Evolutionary conservation across 352 stramenopile genomes (phyloP).

Genomic region (Thalassiosira exigua): DNA sequence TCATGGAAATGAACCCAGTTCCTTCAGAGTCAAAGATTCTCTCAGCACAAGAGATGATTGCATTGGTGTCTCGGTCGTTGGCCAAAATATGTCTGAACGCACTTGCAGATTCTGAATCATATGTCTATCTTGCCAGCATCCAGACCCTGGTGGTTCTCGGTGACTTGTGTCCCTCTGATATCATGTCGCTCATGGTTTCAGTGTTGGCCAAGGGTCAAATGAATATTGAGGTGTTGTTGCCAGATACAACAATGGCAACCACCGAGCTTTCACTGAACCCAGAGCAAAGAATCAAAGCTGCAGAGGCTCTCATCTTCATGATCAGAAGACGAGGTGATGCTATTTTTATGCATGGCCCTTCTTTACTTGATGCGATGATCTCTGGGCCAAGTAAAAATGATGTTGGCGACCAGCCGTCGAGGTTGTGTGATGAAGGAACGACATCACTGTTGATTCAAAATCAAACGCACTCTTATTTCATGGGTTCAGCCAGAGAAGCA

Average conservation of each 20-base stretch:
- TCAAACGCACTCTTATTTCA: conserved; percentile 72
- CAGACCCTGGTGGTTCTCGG: conserved; percentile 77
- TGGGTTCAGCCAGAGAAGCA: conserved; percentile 27
- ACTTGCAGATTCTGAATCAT: conserved; percentile 82
- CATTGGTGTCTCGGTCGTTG: conserved; percentile 44
- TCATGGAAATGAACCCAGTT: conserved; percentile 35
- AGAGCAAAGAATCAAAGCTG: conserved; percentile 80
- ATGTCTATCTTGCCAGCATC: conserved; percentile 83
- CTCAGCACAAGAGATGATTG: conserved; percentile 26
- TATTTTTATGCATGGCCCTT: conserved; percentile 64
- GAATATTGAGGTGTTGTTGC: conserved; percentile 15
- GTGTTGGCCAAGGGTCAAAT: conserved; percentile 59
- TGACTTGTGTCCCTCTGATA: conserved; percentile 61
- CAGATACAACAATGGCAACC: conserved; percentile 19
- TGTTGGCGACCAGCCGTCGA: background rate
- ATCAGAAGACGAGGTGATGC: conserved; percentile 71
- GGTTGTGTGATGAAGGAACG: conserved; percentile 8
- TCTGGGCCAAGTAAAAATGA: conserved; percentile 49
- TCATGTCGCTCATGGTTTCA: conserved; percentile 66
- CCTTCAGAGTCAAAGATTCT: conserved; percentile 8
- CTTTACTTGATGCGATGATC: conserved; percentile 68
- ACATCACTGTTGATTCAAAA: conserved; percentile 49
- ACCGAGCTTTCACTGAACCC: conserved; percentile 28
- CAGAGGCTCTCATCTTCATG: conserved; percentile 79
- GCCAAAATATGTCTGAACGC: conserved; percentile 57